Evolutionary conservation across 768 basidiomycete genomes (phyloP), one percentile per base, ranked within the genome.

Genomic region (Kwoniella newhampshirensis): DNA sequence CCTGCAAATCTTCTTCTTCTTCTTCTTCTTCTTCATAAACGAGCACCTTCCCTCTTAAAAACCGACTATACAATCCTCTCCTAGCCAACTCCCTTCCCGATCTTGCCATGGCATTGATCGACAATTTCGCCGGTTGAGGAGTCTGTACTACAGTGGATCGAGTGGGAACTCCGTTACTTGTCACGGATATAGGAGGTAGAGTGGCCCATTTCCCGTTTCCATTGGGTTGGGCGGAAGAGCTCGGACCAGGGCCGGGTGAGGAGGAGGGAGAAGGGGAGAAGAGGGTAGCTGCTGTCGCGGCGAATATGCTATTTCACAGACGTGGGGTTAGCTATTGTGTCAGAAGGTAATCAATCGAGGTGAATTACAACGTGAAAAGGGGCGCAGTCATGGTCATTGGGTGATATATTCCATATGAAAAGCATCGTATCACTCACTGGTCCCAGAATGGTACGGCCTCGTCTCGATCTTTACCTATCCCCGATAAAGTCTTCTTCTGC

Each of bases 371-470:
- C n/a, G n/a, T n/a, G n/a, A n/a, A n/a, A n/a, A n/a, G n/a, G n/a
- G n/a, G n/a, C n/a, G n/a, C n/a, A n/a, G n/a, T n/a, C n/a, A n/a
- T n/a, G n/a, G n/a, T n/a, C n/a, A n/a, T n/a, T n/a, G n/a, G n/a
- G n/a, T n/a, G n/a, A n/a, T n/a, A n/a, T n/a, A n/a, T n/a, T n/a
- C n/a, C 2, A 32, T 37, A 15, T 20, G 26, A 32, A 15, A 12
- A 39, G 30, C 13, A n/a, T n/a, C n/a, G n/a, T n/a, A n/a, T 8
- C 43, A 82, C 89, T 77, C 67, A 94, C 91, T 96, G 91, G 75
- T 97, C 92, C 92, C 92, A 97, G 82, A 97, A 97, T 48, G 92
- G 91, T 73, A 92, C 91, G 0, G 91, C 90, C 66, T 93, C 91
- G 69, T 94, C 92, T 63, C 91, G 83, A 75, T 97, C 90, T 74